Percentiles rank a stretch among this genome's conserved stretches.
These are phyloP conservation scores for Discostella stelligera DNA, from an alignment of 352 stramenopile species.

Conservation along the genomic window DNA sequence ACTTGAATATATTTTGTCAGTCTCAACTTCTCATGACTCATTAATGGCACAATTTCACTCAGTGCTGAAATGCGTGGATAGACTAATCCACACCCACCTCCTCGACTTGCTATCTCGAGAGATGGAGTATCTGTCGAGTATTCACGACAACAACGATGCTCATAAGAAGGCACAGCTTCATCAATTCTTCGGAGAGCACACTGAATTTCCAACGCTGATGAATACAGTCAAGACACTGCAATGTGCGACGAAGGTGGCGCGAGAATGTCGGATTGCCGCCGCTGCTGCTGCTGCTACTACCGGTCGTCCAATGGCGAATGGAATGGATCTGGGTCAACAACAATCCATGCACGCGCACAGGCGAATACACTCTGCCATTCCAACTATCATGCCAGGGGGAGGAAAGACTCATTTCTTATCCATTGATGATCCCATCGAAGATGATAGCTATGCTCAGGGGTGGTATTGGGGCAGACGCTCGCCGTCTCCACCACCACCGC, in stretches of 20 bases:
- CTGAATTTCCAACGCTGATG: slow-evolving; percentile 44
- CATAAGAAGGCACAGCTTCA: slow-evolving; percentile 19
- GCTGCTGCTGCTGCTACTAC: background rate
- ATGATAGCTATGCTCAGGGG: slow-evolving; percentile 21
- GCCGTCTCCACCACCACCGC: slow-evolving; percentile 15
- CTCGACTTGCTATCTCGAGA: slow-evolving; percentile 47
- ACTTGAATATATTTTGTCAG: background rate
- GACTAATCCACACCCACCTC: slow-evolving; percentile 48
- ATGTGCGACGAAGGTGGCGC: slow-evolving; percentile 24
- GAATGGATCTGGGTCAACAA: background rate
- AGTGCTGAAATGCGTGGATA: slow-evolving; percentile 48
- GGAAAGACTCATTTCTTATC: slow-evolving; percentile 20
- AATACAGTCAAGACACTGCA: slow-evolving; percentile 35
- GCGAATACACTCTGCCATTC: slow-evolving; percentile 2
- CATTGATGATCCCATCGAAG: slow-evolving; percentile 47
- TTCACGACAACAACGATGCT: slow-evolving; percentile 15
- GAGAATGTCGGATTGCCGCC: slow-evolving; percentile 16
- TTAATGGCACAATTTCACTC: background rate
- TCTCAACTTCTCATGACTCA: background rate
- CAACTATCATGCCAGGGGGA: background rate
- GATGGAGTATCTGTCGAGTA: slow-evolving; percentile 50
- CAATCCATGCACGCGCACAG: background rate
- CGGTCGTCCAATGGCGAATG: background rate
- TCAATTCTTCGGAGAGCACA: slow-evolving; percentile 52
- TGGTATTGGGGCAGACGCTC: slow-evolving; percentile 34